phyloP scores from a whole-genome alignment of 164 flowering plant genomes.

The Saururus chinensis region DNA sequence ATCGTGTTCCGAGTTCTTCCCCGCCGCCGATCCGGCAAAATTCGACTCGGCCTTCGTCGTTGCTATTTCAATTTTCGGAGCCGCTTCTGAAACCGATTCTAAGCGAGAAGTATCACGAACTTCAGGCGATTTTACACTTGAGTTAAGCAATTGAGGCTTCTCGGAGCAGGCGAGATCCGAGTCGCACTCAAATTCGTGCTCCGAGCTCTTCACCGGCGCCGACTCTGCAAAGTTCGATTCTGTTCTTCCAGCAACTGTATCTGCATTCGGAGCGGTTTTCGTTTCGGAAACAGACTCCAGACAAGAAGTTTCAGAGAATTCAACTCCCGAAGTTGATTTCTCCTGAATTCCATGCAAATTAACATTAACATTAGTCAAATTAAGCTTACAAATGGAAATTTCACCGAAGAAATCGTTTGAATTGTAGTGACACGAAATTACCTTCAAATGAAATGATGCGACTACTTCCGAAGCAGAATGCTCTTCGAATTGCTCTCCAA shows the following conservation, averaged over 20 bases:
- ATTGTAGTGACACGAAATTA: background rate
- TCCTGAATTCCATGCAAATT: background rate
- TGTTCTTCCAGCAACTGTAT: conserved; percentile 3
- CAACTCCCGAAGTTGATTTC: background rate
- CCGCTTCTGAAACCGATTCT: background rate
- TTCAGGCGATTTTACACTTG: background rate
- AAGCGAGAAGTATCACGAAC: too few relatives aligned
- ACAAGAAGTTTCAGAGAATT: background rate
- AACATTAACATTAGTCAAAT: too few relatives aligned
- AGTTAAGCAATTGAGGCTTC: background rate
- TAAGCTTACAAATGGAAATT: background rate
- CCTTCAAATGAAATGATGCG: background rate
- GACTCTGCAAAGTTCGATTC: conserved; percentile 15
- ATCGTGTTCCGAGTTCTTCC: too few relatives aligned
- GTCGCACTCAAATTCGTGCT: conserved; percentile 10
- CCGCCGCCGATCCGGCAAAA: too few relatives aligned
- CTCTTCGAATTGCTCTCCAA: background rate
- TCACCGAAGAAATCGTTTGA: background rate
- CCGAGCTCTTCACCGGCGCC: conserved; percentile 12
- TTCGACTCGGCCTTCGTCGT: background rate
- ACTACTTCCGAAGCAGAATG: background rate
- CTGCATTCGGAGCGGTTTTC: background rate
- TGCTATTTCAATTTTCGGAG: background rate
- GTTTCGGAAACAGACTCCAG: background rate
- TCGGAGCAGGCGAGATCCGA: conserved; percentile 40